A percentile compares a stretch with the other conserved stretches of the same genome.
These are phyloP conservation scores for Dentipellis fragilis DNA, from an alignment of 768 basidiomycete genomes.

Conservation along the genomic window DNA sequence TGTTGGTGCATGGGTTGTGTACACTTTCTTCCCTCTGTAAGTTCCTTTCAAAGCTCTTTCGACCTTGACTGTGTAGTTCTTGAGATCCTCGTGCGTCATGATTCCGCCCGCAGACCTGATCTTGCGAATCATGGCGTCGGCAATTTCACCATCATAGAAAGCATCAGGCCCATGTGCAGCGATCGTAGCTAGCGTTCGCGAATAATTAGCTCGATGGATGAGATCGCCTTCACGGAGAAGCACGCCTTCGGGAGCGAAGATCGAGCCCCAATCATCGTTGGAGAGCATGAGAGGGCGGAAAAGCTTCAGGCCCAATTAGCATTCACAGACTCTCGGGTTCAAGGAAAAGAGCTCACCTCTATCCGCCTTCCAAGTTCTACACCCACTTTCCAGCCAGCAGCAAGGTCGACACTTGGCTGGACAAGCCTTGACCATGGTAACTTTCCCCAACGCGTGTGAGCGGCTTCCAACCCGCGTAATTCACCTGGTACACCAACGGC, in stretches of 20 bases:
- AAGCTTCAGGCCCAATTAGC: conserved; percentile 21
- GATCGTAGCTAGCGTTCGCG: conserved; percentile 64
- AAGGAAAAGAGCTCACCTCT: conserved; percentile 31
- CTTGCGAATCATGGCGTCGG: conserved; percentile 67
- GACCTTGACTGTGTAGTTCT: conserved; percentile 58
- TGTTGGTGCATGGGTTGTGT: conserved; percentile 78
- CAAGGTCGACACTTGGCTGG: conserved; percentile 63
- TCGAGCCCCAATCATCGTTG: conserved; percentile 65
- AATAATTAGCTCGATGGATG: conserved; percentile 65
- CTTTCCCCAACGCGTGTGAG: conserved; percentile 73
- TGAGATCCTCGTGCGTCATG: conserved; percentile 64
- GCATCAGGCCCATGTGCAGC: conserved; percentile 69
- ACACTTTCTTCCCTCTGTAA: conserved; percentile 71
- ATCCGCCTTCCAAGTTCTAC: conserved; percentile 68
- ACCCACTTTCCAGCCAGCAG: conserved; percentile 72
- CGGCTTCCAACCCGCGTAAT: conserved; percentile 76
- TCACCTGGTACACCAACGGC: conserved; percentile 90
- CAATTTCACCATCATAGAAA: conserved; percentile 86
- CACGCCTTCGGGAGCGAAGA: conserved; percentile 72
- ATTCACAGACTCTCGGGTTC: conserved; percentile 1
- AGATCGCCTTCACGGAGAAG: conserved; percentile 67
- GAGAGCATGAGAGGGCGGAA: conserved; percentile 48
- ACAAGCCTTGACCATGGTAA: conserved; percentile 74
- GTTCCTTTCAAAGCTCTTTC: conserved; percentile 66
- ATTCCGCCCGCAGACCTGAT: conserved; percentile 69